Evolutionary conservation across 1,139 yeast genomes (phyloP).

Genomic region (Taphrina communis): DNA sequence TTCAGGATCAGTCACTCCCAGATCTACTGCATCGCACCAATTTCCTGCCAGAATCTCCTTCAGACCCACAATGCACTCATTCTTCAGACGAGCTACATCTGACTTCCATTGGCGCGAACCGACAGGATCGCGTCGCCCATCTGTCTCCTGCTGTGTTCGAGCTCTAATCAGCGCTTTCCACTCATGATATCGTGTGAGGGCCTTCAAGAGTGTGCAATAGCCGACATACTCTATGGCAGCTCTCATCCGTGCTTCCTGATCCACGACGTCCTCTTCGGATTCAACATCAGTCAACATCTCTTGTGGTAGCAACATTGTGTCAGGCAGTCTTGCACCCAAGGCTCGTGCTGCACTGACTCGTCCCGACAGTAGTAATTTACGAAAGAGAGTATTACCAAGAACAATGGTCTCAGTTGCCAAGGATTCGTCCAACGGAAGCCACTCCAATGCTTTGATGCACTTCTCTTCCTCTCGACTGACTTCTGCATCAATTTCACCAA

Average conservation of each 20-base stretch:
- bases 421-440: constrained; percentile 26
- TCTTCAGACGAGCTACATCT: constrained; percentile 30
- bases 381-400: constrained; percentile 40
- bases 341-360: constrained; percentile 39
- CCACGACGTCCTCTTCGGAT: neutral
- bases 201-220: constrained; percentile 36
- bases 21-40: constrained; percentile 38
- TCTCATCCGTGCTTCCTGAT: constrained; percentile 34
- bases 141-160: constrained; percentile 13
- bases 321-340: constrained; percentile 34
- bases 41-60: constrained; percentile 31
- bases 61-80: constrained; percentile 28
- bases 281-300: constrained; percentile 27
- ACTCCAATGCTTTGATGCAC: constrained; percentile 41
- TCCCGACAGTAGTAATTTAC: constrained; percentile 36
- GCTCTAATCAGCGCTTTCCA: constrained; percentile 40
- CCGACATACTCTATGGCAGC: constrained; percentile 41
- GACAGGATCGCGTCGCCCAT: constrained; percentile 37
- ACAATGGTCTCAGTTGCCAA: constrained; percentile 28
- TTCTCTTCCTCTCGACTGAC: constrained; percentile 33
- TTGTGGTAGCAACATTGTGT: constrained; percentile 26
- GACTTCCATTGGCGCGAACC: constrained; percentile 38
- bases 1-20: constrained; percentile 27
- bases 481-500: constrained; percentile 1
- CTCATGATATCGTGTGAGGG: constrained; percentile 37